Conservation (phyloP, 2,329 filamentous ascomycete species). For the Paracamarosporium sp. region DNA sequence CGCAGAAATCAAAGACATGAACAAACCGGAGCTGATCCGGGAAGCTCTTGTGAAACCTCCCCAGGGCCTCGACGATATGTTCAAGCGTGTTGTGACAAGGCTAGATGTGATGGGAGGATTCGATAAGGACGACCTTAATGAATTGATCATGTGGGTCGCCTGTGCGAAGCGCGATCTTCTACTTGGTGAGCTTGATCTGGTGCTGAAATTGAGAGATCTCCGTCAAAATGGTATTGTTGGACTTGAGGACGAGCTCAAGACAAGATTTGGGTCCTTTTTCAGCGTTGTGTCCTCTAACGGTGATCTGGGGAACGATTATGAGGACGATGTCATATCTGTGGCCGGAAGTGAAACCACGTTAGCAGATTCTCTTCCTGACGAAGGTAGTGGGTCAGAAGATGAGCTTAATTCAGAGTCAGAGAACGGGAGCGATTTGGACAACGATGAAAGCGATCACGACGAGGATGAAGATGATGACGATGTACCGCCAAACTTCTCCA, state of each 20-base stretch:
- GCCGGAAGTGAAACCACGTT: background rate
- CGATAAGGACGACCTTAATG: slow-evolving; percentile 2
- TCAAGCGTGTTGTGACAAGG: background rate
- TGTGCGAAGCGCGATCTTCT: background rate
- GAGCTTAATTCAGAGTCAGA: background rate
- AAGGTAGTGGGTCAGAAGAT: background rate
- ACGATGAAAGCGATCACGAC: background rate
- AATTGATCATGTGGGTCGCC: background rate
- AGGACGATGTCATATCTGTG: background rate
- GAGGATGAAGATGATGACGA: background rate
- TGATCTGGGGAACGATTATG: background rate
- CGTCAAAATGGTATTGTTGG: background rate
- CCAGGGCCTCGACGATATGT: slow-evolving; percentile 1
- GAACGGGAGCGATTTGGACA: no score
- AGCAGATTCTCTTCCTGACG: background rate
- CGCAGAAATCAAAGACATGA: slow-evolving; percentile 6
- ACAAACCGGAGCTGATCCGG: slow-evolving; percentile 5
- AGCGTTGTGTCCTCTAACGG: background rate
- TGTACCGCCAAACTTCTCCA: background rate
- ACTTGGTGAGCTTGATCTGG: background rate
- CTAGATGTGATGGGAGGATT: background rate
- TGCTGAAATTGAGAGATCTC: background rate
- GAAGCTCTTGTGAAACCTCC: background rate
- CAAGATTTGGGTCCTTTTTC: background rate
- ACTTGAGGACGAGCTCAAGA: background rate